phyloP scores from a whole-genome alignment of 129 eudicot species.

The Chrysanthemum makinoi region DNA sequence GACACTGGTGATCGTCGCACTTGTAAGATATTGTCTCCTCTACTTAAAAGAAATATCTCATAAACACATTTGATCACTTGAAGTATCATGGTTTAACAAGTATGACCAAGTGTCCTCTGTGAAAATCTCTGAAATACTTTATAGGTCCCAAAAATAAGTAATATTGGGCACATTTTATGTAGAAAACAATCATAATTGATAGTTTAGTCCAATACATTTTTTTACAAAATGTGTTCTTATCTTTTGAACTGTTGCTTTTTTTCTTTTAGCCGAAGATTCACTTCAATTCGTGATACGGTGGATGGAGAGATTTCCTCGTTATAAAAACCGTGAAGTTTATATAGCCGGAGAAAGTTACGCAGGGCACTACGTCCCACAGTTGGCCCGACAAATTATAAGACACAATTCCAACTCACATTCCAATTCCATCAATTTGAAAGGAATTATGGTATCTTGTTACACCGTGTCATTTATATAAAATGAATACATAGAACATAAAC shows the following conservation, averaged over 20 bases:
- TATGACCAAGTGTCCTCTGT: too few relatives aligned
- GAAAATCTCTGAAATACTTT: too few relatives aligned
- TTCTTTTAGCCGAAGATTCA: constrained; percentile 75
- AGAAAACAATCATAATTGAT: neutral
- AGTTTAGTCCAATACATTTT: neutral
- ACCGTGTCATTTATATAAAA: neutral
- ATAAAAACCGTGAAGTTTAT: constrained; percentile 62
- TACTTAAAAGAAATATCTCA: neutral
- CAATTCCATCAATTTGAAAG: constrained; percentile 62
- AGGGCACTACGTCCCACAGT: constrained; percentile 94
- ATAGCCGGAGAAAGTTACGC: constrained; percentile 96
- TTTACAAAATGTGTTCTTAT: too few relatives aligned
- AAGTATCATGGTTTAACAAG: too few relatives aligned
- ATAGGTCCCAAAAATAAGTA: too few relatives aligned
- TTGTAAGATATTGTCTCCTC: constrained; percentile 37
- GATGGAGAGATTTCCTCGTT: constrained; percentile 94
- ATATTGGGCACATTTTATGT: neutral
- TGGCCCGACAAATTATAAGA: constrained; percentile 59
- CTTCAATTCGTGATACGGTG: constrained; percentile 63
- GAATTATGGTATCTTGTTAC: constrained; percentile 64
- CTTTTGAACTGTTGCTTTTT: neutral
- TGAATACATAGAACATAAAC: neutral
- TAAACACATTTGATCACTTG: neutral
- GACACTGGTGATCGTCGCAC: constrained; percentile 93
- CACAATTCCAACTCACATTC: constrained; percentile 49